These are phyloP conservation scores for Fusarium bulbicola DNA, from an alignment of 2,329 filamentous ascomycete species.

Conservation along the genomic window DNA sequence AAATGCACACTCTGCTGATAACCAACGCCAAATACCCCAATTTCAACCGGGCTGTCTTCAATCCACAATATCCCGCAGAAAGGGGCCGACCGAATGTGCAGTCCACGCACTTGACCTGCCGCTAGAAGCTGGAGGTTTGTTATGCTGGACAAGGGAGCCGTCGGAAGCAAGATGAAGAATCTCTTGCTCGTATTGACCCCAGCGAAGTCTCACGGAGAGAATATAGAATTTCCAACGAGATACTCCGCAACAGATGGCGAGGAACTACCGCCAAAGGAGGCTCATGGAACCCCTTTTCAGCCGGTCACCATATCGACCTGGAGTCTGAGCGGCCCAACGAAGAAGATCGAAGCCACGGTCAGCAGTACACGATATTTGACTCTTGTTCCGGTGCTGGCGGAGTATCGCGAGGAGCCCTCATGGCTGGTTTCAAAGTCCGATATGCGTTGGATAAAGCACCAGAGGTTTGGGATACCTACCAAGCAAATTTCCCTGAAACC, in stretches of 20 bases:
- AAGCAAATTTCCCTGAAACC: slow-evolving; percentile 63
- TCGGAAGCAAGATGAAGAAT: slow-evolving; percentile 48
- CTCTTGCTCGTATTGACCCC: slow-evolving; percentile 45
- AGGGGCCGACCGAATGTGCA: slow-evolving; percentile 32
- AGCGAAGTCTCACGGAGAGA: slow-evolving; percentile 45
- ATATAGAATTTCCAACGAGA: slow-evolving; percentile 44
- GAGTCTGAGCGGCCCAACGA: slow-evolving; percentile 19
- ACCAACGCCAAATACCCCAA: slow-evolving; percentile 65
- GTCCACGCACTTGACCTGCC: slow-evolving; percentile 57
- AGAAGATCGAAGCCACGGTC: slow-evolving; percentile 36
- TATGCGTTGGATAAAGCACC: slow-evolving; percentile 72
- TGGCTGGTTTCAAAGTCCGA: slow-evolving; percentile 64
- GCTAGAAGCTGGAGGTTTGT: slow-evolving; percentile 55
- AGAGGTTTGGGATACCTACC: slow-evolving; percentile 66
- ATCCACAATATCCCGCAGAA: slow-evolving; percentile 9
- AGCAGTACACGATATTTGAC: slow-evolving; percentile 74
- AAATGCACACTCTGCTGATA: slow-evolving; percentile 55
- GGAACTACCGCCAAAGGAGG: slow-evolving; percentile 44
- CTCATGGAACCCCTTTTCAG: slow-evolving; percentile 40
- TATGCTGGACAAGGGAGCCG: slow-evolving; percentile 37
- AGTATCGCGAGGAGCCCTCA: slow-evolving; percentile 69
- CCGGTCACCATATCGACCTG: slow-evolving; percentile 33
- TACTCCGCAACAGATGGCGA: slow-evolving; percentile 48
- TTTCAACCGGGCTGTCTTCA: slow-evolving; percentile 43
- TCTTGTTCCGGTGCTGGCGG: slow-evolving; percentile 79